Conservation (phyloP, 1,139 yeast species). For the Magnusiomyces tetraspermus region DNA sequence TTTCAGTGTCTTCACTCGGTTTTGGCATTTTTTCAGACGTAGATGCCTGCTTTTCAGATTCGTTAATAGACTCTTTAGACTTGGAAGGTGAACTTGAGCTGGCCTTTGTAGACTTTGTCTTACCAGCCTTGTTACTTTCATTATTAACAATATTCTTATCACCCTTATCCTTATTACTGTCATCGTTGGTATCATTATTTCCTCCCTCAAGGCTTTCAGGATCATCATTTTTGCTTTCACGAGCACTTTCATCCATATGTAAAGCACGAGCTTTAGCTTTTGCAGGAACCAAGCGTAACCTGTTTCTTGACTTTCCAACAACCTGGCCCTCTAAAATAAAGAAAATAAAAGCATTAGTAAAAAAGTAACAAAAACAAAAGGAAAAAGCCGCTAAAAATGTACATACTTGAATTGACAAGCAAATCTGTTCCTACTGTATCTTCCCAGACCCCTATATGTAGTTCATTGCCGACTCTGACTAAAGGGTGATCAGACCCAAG, state of each 20-base stretch:
- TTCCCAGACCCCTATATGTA: slow-evolving; percentile 73
- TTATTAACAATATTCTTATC: no score
- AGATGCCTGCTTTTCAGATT: no score
- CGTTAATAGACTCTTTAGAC: no score
- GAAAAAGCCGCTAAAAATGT: neutral
- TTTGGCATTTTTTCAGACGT: no score
- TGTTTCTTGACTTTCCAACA: slow-evolving; percentile 23
- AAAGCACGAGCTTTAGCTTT: slow-evolving; percentile 19
- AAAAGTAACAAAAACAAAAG: neutral
- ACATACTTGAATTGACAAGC: slow-evolving; percentile 24
- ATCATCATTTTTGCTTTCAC: slow-evolving; percentile 2
- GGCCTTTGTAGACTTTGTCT: no score
- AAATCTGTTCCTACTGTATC: slow-evolving; percentile 77
- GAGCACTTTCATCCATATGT: slow-evolving; percentile 5
- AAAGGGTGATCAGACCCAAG: slow-evolving; percentile 44
- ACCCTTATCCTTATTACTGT: neutral
- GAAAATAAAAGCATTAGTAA: neutral
- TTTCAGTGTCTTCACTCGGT: no score
- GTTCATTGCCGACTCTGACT: slow-evolving; percentile 43
- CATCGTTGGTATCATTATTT: neutral
- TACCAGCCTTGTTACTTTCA: no score
- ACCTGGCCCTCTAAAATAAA: slow-evolving; percentile 20
- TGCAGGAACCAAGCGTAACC: slow-evolving; percentile 20
- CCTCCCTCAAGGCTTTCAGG: neutral
- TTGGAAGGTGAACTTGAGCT: no score